These are phyloP conservation scores for Coelastrella sp. DNA, from an alignment of 139 green algal genomes.

Conservation along the genomic window DNA sequence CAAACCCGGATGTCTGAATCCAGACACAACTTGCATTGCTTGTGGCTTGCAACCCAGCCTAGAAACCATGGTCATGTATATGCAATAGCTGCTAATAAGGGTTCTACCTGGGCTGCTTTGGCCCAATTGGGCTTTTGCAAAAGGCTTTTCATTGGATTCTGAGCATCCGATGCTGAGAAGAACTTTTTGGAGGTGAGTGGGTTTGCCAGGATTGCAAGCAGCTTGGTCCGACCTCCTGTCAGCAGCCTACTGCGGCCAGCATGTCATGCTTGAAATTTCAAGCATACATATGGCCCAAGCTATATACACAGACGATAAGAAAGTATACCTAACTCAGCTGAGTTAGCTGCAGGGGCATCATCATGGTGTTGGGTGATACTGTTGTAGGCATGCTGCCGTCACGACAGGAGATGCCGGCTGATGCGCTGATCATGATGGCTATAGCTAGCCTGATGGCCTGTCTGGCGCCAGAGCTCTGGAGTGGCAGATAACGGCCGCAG, in stretches of 20 bases:
- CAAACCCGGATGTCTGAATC: no score
- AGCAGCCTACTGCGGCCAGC: not conserved
- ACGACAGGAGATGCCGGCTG: not conserved
- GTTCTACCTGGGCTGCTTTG: slow-evolving; percentile 11
- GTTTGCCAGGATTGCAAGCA: not conserved
- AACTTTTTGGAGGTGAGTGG: no score
- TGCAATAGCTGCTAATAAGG: not conserved
- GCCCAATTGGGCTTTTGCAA: no score
- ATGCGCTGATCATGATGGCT: no score
- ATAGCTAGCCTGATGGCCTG: no score
- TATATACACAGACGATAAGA: not conserved
- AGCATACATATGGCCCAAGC: not conserved
- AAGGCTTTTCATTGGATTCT: no score
- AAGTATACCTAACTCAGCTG: not conserved
- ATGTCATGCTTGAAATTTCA: not conserved
- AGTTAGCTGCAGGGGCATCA: not conserved
- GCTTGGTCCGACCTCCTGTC: not conserved
- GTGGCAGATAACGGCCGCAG: no score
- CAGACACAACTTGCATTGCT: slow-evolving; percentile 1
- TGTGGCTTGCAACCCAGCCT: not conserved
- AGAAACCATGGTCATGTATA: slow-evolving; percentile 26
- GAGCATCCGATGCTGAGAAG: no score
- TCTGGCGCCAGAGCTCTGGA: no score
- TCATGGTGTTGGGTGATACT: not conserved
- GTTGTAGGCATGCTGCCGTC: not conserved